Evolutionary conservation across 202 grass and related monocot genomes (phyloP).

Genomic region (Musa balbisiana): DNA sequence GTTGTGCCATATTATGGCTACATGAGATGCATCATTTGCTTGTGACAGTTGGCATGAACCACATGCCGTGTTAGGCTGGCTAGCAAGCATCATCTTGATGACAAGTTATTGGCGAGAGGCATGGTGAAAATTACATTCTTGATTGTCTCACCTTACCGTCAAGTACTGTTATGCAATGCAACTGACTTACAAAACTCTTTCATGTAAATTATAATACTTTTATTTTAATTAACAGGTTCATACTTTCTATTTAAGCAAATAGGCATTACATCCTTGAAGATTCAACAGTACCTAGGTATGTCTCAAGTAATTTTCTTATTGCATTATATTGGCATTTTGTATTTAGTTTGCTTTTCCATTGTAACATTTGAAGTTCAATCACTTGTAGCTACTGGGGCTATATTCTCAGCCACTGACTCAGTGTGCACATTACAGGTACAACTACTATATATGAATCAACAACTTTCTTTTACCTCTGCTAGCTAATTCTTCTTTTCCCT

Average conservation of each 20-base stretch:
- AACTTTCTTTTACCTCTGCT: not conserved
- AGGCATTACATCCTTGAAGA: slow-evolving; percentile 1
- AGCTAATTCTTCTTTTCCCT: not conserved
- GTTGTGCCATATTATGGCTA: too few species aligned
- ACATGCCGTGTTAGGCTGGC: too few species aligned
- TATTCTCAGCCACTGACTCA: slow-evolving; percentile 22
- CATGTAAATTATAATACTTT: not conserved
- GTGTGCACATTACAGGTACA: slow-evolving; percentile 21
- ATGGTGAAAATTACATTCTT: too few species aligned
- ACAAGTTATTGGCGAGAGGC: too few species aligned
- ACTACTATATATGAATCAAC: not conserved
- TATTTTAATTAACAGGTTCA: slow-evolving; percentile 3
- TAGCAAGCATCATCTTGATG: too few species aligned
- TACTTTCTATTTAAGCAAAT: slow-evolving; percentile 15
- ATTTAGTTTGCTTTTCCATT: not conserved
- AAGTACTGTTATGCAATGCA: too few species aligned
- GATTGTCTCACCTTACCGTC: too few species aligned
- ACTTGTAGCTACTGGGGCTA: slow-evolving; percentile 18
- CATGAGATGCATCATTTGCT: too few species aligned
- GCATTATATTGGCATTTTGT: not conserved
- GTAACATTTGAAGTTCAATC: not conserved
- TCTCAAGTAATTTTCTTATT: not conserved
- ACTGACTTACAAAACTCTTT: too few species aligned
- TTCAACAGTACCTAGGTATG: slow-evolving; percentile 16
- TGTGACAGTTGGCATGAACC: too few species aligned